Percentiles rank a stretch among this genome's conserved stretches.
These are phyloP conservation scores for Akebia trifoliata DNA, from an alignment of 164 flowering plant genomes.

Conservation along the genomic window DNA sequence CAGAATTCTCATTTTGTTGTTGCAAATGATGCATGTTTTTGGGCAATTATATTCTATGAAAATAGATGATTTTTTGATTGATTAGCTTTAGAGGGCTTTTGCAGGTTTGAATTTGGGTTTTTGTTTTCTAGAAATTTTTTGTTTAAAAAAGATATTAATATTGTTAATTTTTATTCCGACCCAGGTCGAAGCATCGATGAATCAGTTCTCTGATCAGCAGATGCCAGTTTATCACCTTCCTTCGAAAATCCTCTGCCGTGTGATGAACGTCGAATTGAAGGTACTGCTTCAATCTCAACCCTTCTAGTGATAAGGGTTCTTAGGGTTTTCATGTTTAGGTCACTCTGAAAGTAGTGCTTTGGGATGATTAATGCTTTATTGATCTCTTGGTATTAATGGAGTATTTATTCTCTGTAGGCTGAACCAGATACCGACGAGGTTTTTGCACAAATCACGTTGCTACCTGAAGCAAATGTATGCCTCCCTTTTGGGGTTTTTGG, in stretches of 20 bases:
- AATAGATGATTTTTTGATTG: background rate
- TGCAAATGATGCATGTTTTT: background rate
- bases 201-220: constrained; percentile 70
- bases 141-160: background rate
- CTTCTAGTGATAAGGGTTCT: background rate
- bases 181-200: constrained; percentile 89
- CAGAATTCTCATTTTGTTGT: background rate
- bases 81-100: background rate
- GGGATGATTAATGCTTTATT: background rate
- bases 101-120: background rate
- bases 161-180: constrained; percentile 1
- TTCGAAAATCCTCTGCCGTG: constrained; percentile 73
- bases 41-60: background rate
- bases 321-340: background rate
- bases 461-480: constrained; percentile 62
- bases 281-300: constrained; percentile 22
- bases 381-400: background rate
- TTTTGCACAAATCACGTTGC: constrained; percentile 70
- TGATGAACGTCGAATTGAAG: constrained; percentile 67
- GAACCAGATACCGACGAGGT: constrained; percentile 89
- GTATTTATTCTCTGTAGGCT: constrained; percentile 34
- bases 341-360: background rate
- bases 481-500: constrained; percentile 11
- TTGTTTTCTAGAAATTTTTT: background rate
- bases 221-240: constrained; percentile 73